A percentile compares a stretch with the other conserved stretches of the same genome.
Evolutionary conservation across 768 basidiomycete genomes (phyloP).

Genomic region (Symmetrospora coprosmae): DNA sequence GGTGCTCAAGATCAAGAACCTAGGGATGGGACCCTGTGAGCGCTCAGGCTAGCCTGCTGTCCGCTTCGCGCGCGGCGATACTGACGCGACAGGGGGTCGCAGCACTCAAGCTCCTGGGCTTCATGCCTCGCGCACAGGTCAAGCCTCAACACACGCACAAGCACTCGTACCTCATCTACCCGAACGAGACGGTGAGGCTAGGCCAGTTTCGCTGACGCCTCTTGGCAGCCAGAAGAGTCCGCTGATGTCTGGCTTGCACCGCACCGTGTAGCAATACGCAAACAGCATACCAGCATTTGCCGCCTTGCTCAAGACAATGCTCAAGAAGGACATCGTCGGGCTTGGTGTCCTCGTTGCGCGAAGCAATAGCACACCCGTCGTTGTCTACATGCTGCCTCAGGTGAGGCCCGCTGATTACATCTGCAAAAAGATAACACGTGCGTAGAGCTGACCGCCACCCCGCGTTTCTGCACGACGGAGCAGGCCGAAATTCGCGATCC

Average conservation of each 20-base stretch:
- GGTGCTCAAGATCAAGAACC: conserved; percentile 27
- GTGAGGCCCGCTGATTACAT: conserved; percentile 38
- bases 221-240: neutral
- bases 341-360: conserved; percentile 44
- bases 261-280: conserved; percentile 43
- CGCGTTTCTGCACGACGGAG: too few relatives aligned
- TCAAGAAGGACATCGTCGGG: conserved; percentile 66
- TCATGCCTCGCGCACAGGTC: conserved; percentile 53
- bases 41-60: too few relatives aligned
- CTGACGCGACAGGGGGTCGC: too few relatives aligned
- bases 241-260: neutral
- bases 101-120: conserved; percentile 86
- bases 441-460: too few relatives aligned
- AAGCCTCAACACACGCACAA: conserved; percentile 79
- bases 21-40: conserved; percentile 7
- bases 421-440: too few relatives aligned
- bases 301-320: conserved; percentile 67
- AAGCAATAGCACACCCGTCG: conserved; percentile 45
- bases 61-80: too few relatives aligned
- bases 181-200: conserved; percentile 62
- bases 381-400: conserved; percentile 79
- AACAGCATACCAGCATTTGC: conserved; percentile 86
- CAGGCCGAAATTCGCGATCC: conserved; percentile 46
- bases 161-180: conserved; percentile 80
- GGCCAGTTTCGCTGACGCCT: too few relatives aligned